phyloP scores from a whole-genome alignment of 164 flowering plant species.

The Taxillus chinensis region DNA sequence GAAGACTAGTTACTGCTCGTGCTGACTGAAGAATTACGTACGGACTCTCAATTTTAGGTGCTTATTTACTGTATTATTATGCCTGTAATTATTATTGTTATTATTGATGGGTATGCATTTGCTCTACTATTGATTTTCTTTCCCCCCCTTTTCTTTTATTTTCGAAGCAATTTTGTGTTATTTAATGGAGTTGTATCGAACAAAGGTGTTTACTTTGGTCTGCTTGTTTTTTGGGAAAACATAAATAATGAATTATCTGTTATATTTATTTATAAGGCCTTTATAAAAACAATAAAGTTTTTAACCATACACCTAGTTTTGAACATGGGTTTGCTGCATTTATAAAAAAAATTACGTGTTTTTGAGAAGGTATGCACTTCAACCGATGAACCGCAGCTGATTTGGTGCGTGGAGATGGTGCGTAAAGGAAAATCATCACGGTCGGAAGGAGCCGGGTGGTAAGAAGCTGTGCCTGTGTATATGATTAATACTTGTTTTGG shows the following conservation, averaged over 20 bases:
- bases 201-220: background rate
- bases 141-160: background rate
- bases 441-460: constrained; percentile 21
- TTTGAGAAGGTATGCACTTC: too few species aligned
- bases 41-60: too few species aligned
- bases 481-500: background rate
- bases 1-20: background rate
- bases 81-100: too few species aligned
- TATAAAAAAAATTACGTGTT: too few species aligned
- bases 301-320: too few species aligned
- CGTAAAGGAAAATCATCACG: constrained; percentile 6
- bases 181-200: background rate
- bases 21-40: background rate
- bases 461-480: background rate
- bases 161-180: background rate
- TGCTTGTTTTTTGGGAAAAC: background rate
- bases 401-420: constrained; percentile 23
- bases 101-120: too few species aligned
- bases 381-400: constrained; percentile 24
- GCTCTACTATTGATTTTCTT: background rate
- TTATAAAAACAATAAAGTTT: too few species aligned
- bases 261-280: too few species aligned
- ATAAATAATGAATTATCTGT: too few species aligned
- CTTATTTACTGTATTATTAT: too few species aligned
- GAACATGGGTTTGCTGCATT: too few species aligned